Percentiles rank a stretch among this genome's conserved stretches.
phyloP scores from a whole-genome alignment of 352 stramenopile genomes.

The Aphanomyces euteiches region DNA sequence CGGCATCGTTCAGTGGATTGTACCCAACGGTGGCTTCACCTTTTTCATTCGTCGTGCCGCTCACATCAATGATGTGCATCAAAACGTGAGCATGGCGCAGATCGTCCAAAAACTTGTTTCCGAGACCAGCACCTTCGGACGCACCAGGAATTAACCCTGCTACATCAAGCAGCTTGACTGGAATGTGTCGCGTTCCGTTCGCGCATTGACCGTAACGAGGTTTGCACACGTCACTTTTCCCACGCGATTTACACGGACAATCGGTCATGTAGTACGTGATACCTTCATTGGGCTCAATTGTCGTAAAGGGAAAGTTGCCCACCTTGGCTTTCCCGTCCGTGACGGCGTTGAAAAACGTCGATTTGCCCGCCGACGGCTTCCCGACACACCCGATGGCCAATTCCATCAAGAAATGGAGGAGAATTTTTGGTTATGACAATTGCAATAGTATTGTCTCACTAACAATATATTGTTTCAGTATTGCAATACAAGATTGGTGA shows the following conservation, averaged over 20 bases:
- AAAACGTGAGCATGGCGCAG: slow-evolving; percentile 83
- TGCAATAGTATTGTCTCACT: neutral
- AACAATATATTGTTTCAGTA: neutral
- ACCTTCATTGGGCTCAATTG: slow-evolving; percentile 85
- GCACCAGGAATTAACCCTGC: slow-evolving; percentile 76
- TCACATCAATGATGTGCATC: slow-evolving; percentile 89
- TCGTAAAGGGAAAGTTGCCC: slow-evolving; percentile 88
- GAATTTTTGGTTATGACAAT: too few relatives aligned
- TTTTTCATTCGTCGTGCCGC: slow-evolving; percentile 86
- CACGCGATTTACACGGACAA: slow-evolving; percentile 66
- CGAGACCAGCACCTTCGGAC: slow-evolving; percentile 91
- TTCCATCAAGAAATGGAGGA: slow-evolving; percentile 47
- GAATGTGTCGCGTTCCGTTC: slow-evolving; percentile 66
- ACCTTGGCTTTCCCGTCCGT: slow-evolving; percentile 85
- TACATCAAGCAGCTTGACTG: slow-evolving; percentile 82
- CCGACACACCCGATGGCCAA: slow-evolving; percentile 85
- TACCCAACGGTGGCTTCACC: slow-evolving; percentile 81
- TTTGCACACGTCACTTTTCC: slow-evolving; percentile 58
- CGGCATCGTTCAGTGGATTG: slow-evolving; percentile 84
- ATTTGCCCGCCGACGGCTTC: slow-evolving; percentile 85
- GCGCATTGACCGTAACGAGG: slow-evolving; percentile 78
- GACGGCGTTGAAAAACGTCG: slow-evolving; percentile 88
- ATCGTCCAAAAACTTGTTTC: slow-evolving; percentile 98
- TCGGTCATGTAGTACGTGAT: slow-evolving; percentile 86
- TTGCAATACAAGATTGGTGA: slow-evolving; percentile 2